Percentiles rank a stretch among this genome's conserved stretches.
phyloP scores from a whole-genome alignment of 2,329 filamentous ascomycete genomes.

The Trichoderma brevicompactum region DNA sequence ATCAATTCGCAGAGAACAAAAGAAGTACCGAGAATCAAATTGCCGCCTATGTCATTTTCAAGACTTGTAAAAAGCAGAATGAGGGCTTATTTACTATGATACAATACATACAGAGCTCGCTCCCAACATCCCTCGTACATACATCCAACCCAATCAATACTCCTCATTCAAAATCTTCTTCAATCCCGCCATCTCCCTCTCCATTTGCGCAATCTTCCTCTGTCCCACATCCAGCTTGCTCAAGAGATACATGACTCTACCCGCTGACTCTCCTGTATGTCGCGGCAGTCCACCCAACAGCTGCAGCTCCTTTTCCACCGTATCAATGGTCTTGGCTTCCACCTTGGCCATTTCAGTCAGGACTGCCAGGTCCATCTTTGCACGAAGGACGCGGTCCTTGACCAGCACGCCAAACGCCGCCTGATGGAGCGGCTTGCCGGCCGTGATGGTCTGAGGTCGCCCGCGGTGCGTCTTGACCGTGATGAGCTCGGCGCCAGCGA shows the following conservation, averaged over 20 bases:
- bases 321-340: conserved; percentile 75
- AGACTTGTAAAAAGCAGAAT: conserved; percentile 9
- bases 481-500: conserved; percentile 87
- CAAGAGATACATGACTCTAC: conserved; percentile 73
- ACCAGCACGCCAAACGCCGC: conserved; percentile 78
- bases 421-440: conserved; percentile 84
- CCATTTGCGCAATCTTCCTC: conserved; percentile 72
- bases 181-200: conserved; percentile 70
- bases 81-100: neutral
- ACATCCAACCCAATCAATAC: conserved; percentile 43
- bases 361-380: conserved; percentile 73
- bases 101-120: neutral
- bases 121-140: neutral
- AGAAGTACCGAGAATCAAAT: neutral
- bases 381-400: conserved; percentile 71
- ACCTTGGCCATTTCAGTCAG: conserved; percentile 70
- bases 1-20: neutral
- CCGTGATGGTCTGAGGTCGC: conserved; percentile 74
- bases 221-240: conserved; percentile 75
- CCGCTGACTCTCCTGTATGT: conserved; percentile 69
- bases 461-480: conserved; percentile 73
- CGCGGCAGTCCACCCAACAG: conserved; percentile 72
- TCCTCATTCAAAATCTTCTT: conserved; percentile 65
- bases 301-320: conserved; percentile 76
- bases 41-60: neutral